phyloP scores from a whole-genome alignment of 139 green algal species.

The Mychonastes homosphaera region DNA sequence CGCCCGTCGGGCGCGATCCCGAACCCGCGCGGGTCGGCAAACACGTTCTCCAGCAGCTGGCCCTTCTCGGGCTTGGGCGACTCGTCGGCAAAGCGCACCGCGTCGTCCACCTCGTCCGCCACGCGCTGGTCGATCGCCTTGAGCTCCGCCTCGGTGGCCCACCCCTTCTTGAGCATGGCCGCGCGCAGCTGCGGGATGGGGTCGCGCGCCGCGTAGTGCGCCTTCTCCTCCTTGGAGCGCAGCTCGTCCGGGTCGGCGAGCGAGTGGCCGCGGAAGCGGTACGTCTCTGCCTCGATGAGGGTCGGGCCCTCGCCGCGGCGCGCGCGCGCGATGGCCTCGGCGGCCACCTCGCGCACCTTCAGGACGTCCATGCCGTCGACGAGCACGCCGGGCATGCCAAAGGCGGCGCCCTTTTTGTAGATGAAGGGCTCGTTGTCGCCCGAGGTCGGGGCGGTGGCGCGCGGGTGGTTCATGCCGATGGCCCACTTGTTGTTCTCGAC shows the following conservation, averaged over 20 bases:
- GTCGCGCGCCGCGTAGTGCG: slow-evolving; percentile 62
- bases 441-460: slow-evolving; percentile 58
- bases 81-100: slow-evolving; percentile 86
- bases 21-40: slow-evolving; percentile 88
- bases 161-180: slow-evolving; percentile 62
- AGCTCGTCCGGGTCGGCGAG: slow-evolving; percentile 97
- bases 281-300: slow-evolving; percentile 94
- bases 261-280: slow-evolving; percentile 96
- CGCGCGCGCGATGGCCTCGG: slow-evolving; percentile 80
- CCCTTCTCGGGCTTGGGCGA: slow-evolving; percentile 80
- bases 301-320: slow-evolving; percentile 86
- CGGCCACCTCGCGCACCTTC: slow-evolving; percentile 79
- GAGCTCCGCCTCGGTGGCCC: slow-evolving; percentile 66
- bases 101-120: slow-evolving; percentile 69
- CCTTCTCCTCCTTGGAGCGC: slow-evolving; percentile 84
- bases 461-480: slow-evolving; percentile 91
- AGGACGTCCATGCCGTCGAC: slow-evolving; percentile 98
- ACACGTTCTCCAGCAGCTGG: slow-evolving; percentile 97
- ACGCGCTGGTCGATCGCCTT: slow-evolving; percentile 61
- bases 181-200: slow-evolving; percentile 74
- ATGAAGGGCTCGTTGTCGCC: slow-evolving; percentile 80
- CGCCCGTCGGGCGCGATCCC: slow-evolving; percentile 61
- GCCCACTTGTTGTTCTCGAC: slow-evolving; percentile 99
- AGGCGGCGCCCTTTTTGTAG: slow-evolving; percentile 94
- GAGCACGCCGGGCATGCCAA: slow-evolving; percentile 92